These are phyloP conservation scores for Pyrenophora graminea DNA, from an alignment of 2,329 filamentous ascomycete species.

Conservation along the genomic window DNA sequence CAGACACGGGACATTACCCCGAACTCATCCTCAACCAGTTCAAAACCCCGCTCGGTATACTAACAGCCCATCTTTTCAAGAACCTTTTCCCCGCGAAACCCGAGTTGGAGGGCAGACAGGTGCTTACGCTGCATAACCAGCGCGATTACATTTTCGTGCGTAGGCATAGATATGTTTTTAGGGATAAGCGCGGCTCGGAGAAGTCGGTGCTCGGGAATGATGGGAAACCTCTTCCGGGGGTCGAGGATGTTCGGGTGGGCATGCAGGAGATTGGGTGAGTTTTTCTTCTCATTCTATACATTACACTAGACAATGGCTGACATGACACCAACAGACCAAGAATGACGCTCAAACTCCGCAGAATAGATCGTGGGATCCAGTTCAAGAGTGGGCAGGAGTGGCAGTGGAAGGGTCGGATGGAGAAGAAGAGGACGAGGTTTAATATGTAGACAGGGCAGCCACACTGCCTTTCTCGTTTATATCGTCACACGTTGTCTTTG, in stretches of 20 bases:
- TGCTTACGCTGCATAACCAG: constrained; percentile 92
- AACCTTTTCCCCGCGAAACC: constrained; percentile 79
- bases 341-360: constrained; percentile 83
- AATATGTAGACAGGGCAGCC: constrained; percentile 66
- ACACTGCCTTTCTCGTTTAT: too few relatives aligned
- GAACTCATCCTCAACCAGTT: constrained; percentile 94
- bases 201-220: constrained; percentile 83
- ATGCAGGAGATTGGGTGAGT: constrained; percentile 78
- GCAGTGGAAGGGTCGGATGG: constrained; percentile 96
- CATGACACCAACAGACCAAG: constrained; percentile 41
- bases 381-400: constrained; percentile 79
- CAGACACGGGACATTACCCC: constrained; percentile 82
- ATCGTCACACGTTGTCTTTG: neutral
- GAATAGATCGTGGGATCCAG: constrained; percentile 88
- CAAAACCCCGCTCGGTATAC: constrained; percentile 84
- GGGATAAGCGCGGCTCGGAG: constrained; percentile 83
- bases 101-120: constrained; percentile 83
- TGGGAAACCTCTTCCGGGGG: constrained; percentile 80
- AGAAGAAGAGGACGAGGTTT: constrained; percentile 92
- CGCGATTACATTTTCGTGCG: constrained; percentile 95
- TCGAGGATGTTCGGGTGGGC: constrained; percentile 82
- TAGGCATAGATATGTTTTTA: constrained; percentile 88
- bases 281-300: neutral
- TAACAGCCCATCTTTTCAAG: constrained; percentile 82
- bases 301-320: too few relatives aligned